Conservation (phyloP, 2,329 filamentous ascomycete species). For the Phoma sp. region DNA sequence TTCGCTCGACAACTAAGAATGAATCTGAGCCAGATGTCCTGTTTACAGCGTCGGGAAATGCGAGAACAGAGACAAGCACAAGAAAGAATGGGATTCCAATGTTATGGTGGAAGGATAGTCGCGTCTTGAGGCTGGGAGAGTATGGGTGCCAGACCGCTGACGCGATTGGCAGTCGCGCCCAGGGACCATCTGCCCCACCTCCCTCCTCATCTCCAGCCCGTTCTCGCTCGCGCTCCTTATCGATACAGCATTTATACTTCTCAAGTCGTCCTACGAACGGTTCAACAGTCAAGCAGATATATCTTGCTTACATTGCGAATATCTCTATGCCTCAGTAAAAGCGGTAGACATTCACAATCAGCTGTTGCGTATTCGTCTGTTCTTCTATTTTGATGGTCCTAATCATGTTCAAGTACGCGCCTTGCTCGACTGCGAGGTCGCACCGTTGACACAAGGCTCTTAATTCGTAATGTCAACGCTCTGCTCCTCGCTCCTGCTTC, state of each 20-base stretch:
- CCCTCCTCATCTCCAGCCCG: conserved; percentile 11
- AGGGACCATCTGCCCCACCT: conserved; percentile 13
- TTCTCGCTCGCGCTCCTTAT: conserved; percentile 9
- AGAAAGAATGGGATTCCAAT: conserved; percentile 1
- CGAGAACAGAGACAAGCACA: background rate
- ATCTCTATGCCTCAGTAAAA: too few species aligned
- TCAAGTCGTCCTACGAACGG: too few species aligned
- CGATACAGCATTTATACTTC: background rate
- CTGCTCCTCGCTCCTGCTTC: conserved; percentile 8
- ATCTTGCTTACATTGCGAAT: too few species aligned
- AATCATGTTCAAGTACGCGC: too few species aligned
- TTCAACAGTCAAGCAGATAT: background rate
- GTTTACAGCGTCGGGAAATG: background rate
- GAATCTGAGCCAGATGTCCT: background rate
- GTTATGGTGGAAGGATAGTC: conserved; percentile 17
- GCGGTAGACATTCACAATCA: too few species aligned
- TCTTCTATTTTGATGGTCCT: too few species aligned
- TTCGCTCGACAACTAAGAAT: background rate
- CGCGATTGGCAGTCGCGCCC: conserved; percentile 16
- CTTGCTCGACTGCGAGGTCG: conserved; percentile 10
- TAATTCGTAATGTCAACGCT: conserved; percentile 7
- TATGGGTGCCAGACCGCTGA: conserved; percentile 12
- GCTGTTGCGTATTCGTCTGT: too few species aligned
- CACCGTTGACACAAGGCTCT: conserved; percentile 7
- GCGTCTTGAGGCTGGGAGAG: conserved; percentile 23